Evolutionary conservation across 176 grass and related monocot genomes (phyloP), one percentile per base, ranked within the genome.

Genomic region (Hyparrhenia diplandra): DNA sequence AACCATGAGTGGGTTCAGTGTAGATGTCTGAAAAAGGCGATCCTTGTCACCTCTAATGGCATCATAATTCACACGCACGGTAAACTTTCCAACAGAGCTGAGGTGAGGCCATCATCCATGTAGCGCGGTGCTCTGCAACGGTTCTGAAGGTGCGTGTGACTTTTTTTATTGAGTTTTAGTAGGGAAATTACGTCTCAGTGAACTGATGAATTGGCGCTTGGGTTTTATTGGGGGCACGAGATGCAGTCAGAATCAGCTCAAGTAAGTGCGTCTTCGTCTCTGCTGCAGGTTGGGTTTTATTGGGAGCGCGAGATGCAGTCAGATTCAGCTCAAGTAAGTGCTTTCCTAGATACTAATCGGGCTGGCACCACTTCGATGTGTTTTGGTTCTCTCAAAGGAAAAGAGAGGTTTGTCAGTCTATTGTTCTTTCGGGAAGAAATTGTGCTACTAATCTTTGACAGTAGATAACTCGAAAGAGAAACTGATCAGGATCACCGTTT

Each of bases 1-100:
- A 10, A 11, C 78, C 3, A 55, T 87, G 85, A 80, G 61, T 62
- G 40, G 31, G 39, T 11, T 80, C 6, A 41, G 69, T 77, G 77
- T 31, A 18, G 0, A 40, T 3, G 79, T 25, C 71, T 67, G n/a
- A 66, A 82, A 85, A 85, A 85, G 66, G 71, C n/a, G 66, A 64
- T 43, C 70, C 69, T 75, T 36, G 32, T 81, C 82, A 46, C 71
- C 51, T 43, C 35, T 42, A 67, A 65, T 71, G 35, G 77, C 55
- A 81, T 85, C 76, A 71, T 81, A 80, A 51, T 75, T 69, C 47
- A 41, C 61, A 63, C 5, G 34, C 67, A 7, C 1, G 9, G 13
- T 51, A 27, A 47, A 62, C 69, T 54, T 88, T 84, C 14, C 55
- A 40, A 28, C 29, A 5, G 41, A 10, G 7, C 4, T 63, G 69